Base-by-base conservation (phyloP, 805 yeast genomes). In the Saturnispora kantuleensis region DNA sequence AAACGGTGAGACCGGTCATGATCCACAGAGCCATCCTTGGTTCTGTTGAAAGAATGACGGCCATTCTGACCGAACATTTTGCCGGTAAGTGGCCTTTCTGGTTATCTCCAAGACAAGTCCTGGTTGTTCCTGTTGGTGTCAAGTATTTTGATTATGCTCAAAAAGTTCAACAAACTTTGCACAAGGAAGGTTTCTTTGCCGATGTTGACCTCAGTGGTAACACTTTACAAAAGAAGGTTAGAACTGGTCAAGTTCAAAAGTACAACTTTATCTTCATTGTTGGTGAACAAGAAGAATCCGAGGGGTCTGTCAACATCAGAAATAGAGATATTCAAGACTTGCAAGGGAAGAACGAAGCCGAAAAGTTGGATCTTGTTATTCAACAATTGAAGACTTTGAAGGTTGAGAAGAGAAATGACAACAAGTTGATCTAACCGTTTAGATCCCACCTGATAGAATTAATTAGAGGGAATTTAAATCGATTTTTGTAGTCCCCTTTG, bases 11-110 rank as follows among this genome's bases (percentile, higher is more conserved):
- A 67, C 99, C 99, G 42, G 99, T 93, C 45, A 93, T 93, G 97
- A 90, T 93, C 61, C 99, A 93, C 73, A 85, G 99, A 70, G 99
- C 99, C 54, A 87, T 93, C 54, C 77, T 90, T 62, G 99, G 99
- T 55, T 86, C 96, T 38, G 94, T 93, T 49, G 99, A 93, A 75
- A 85, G 99, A 76, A 89, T 93, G 97, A 85, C 96, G 51, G 98
- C 97, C 51, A 90, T 93, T 57, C 79, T 93, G 66, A 89, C 95
- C 48, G 99, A 93, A 69, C 98, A 93, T 71, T 93, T 74, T 69
- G 96, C 89, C 62, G 99, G 99, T 60, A 93, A 88, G 66, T 93
- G 99, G 99, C 99, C 99, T 60, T 86, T 93, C 76, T 93, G 98
- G 98, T 75, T 93, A 63, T 89, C 97, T n/a, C 99, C 99, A 60